Evolutionary conservation across 2,329 filamentous ascomycete genomes (phyloP), one percentile per base, ranked within the genome.

Genomic region (Coniochaeta sp.): DNA sequence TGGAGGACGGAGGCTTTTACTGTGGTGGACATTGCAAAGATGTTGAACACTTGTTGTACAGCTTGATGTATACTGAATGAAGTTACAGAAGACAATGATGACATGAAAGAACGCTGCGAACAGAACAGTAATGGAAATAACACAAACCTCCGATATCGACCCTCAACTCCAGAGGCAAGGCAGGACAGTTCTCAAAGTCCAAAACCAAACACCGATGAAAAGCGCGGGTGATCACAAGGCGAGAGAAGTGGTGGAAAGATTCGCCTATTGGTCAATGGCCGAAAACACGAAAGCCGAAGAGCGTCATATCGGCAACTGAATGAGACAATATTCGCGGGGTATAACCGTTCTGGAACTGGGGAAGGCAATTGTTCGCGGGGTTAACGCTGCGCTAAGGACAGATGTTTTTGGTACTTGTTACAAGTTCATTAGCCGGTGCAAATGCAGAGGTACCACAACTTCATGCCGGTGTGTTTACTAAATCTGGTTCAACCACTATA

Each of bases 1-100:
- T 79, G 71, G n/a, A 81, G 71, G 51, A 82, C 76, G 16, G 78
- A 81, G 16, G 78, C 76, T 57, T 69, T 70, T 26, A 78, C 71
- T 52, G 54, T 60, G 24, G 52, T 50, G 13, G 61, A 52, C 60
- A 65, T 63, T 13, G 18, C 57, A 22, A 27, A 18, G 26, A 33
- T 26, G 30, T 9, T 32, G n/a, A 20, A 46, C 12, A 26, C 31
- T 51, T 35, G 38, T 31, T 31, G 32, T n/a, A n/a, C n/a, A n/a
- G n/a, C n/a, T n/a, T n/a, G n/a, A n/a, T n/a, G n/a, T n/a, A n/a
- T n/a, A n/a, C n/a, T n/a, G n/a, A n/a, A n/a, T 16, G 20, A 13
- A 14, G 22, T n/a, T 16, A 14, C 14, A 18, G 18, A 10, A 18
- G 32, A 35, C 16, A 18, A 35, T 35, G 12, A 35, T 16, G 33